These are phyloP conservation scores for Meyerozyma athensensis DNA, from an alignment of 1,139 yeast species.

Conservation along the genomic window DNA sequence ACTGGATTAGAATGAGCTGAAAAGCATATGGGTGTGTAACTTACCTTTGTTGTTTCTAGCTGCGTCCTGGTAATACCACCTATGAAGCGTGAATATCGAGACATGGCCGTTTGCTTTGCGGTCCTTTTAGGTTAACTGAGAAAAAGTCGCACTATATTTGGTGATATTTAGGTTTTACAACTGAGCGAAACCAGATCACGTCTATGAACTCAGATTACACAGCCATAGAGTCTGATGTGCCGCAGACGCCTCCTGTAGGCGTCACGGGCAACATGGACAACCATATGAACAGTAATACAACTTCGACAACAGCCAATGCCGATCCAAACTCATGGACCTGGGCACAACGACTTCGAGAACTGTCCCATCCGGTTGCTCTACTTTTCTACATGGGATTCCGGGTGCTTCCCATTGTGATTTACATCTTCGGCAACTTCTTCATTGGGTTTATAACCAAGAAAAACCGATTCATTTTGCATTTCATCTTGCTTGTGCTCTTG, in stretches of 20 bases:
- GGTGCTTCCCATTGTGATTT: conserved; percentile 57
- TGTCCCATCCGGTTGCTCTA: conserved; percentile 82
- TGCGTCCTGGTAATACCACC: conserved; percentile 50
- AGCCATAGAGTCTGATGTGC: conserved; percentile 10
- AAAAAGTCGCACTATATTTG: not conserved
- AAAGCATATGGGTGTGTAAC: conserved; percentile 16
- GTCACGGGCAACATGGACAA: not conserved
- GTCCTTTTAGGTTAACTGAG: not conserved
- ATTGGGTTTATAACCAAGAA: conserved; percentile 38
- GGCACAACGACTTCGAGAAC: conserved; percentile 36
- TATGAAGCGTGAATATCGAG: conserved; percentile 25
- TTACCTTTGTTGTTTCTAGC: conserved; percentile 64
- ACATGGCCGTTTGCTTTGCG: conserved; percentile 5
- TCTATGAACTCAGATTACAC: conserved; percentile 4
- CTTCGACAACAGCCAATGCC: conserved; percentile 53
- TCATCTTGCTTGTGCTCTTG: conserved; percentile 69
- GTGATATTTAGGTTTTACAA: conserved; percentile 14
- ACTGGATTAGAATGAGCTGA: conserved; percentile 30
- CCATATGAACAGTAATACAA: conserved; percentile 56
- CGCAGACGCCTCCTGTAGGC: not conserved
- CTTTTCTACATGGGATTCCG: conserved; percentile 61
- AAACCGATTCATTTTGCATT: conserved; percentile 64
- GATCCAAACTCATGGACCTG: conserved; percentile 22
- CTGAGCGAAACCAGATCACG: not conserved
- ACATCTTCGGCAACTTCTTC: conserved; percentile 66